Evolutionary conservation across 192 early-diverging fungal genomes (phyloP).

Genomic region (Kappamyces sp.): DNA sequence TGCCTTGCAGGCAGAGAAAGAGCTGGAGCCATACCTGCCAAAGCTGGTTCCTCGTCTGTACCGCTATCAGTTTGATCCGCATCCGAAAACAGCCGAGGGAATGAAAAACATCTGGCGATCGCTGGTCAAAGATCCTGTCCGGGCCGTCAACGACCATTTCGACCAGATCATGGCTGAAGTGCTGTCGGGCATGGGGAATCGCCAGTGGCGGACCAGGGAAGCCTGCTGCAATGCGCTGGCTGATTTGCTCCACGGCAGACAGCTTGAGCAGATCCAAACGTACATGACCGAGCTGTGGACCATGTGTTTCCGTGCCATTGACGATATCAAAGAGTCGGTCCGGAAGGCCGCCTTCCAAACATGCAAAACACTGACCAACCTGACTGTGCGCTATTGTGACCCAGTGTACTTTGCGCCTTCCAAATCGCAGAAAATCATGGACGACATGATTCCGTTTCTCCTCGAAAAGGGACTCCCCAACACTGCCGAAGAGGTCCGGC

Average conservation of each 20-base stretch:
- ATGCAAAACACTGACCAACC: conserved; percentile 69
- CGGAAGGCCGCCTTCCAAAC: conserved; percentile 71
- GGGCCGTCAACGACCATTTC: conserved; percentile 69
- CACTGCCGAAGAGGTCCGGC: conserved; percentile 79
- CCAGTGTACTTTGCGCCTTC: conserved; percentile 48
- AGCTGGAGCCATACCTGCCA: conserved; percentile 73
- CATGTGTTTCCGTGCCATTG: conserved; percentile 83
- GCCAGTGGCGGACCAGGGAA: conserved; percentile 83
- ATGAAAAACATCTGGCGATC: conserved; percentile 90
- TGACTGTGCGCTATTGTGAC: conserved; percentile 84
- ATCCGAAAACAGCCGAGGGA: conserved; percentile 72
- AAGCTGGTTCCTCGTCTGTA: conserved; percentile 77
- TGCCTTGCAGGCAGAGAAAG: conserved; percentile 65
- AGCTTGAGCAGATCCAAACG: conserved; percentile 62
- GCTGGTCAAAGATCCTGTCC: conserved; percentile 52
- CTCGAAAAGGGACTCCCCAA: conserved; percentile 65
- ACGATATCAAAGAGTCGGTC: conserved; percentile 93
- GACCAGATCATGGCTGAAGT: conserved; percentile 77
- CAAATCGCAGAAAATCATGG: conserved; percentile 67
- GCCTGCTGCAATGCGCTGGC: conserved; percentile 68
- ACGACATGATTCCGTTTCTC: conserved; percentile 83
- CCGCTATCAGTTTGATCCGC: conserved; percentile 87
- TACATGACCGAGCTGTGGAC: conserved; percentile 79
- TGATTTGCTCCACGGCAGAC: conserved; percentile 64
- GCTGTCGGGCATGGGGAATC: conserved; percentile 66